Base-by-base conservation (phyloP, 331 rosid genomes). In the Cydonia oblonga region DNA sequence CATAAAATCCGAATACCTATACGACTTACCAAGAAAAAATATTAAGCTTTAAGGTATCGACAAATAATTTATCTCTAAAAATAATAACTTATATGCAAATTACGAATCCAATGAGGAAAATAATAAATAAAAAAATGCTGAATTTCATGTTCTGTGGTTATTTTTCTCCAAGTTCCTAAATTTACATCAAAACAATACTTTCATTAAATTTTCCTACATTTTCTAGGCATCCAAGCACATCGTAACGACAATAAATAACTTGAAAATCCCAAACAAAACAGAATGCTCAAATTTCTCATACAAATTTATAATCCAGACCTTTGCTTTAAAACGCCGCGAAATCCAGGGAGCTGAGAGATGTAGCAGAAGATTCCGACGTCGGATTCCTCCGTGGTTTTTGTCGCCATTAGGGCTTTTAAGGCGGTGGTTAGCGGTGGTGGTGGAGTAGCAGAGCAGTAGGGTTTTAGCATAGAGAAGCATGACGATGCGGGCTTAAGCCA, bases 281-380 rank as follows among this genome's bases (percentile, higher is more conserved):
- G 20, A 49, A 18, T 16, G 9, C 54, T 49, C 54, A 49, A 6
- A 53, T 71, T 38, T 46, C 19, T 25, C 22, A 30, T 1, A n/a
- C 2, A 58, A 1, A 58, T 9, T 9, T 18, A 64, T 5, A 62
- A 70, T 32, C 26, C 18, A 54, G 64, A 86, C 96, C 98, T 93
- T 81, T 93, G 98, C 86, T 91, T 93, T n/a, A 93, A 84, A 65
- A 93, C 69, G 81, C 96, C 98, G 22, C 96, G 92, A 76, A 88
- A 93, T 66, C 98, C 97, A 66, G 97, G 91, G 38, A 93, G 91
- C 69, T 73, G 72, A 40, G 98, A 93, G 76, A 91, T 89, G 84
- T 85, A 88, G 85, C 93, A 84, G 85, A 71, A 69, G 67, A 95
- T 88, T 33, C 98, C 98, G 18, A 95, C 97, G 75, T 91, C 90